These are phyloP conservation scores for Alternaria arborescens DNA, from an alignment of 2,329 filamentous ascomycete genomes.

Conservation along the genomic window DNA sequence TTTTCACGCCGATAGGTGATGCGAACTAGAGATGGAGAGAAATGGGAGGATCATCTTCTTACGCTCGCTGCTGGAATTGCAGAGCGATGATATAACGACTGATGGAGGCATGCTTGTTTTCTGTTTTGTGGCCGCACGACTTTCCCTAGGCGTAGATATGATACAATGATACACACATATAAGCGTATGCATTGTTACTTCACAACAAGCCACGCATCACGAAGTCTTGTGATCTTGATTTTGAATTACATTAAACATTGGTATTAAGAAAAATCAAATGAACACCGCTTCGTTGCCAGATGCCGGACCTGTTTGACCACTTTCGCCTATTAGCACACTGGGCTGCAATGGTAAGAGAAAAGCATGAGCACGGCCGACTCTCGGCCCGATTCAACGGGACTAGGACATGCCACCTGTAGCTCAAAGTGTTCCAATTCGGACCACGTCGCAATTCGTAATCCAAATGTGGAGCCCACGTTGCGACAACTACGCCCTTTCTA, in stretches of 20 bases:
- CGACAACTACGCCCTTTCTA: background rate
- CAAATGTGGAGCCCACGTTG: background rate
- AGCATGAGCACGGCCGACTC: background rate
- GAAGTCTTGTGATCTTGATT: background rate
- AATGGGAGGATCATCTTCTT: background rate
- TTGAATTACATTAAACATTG: background rate
- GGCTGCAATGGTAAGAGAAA: background rate
- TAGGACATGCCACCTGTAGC: background rate
- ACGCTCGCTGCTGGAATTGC: conserved; percentile 3
- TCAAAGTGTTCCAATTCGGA: background rate
- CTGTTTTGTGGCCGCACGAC: background rate
- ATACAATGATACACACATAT: background rate
- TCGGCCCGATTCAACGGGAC: background rate
- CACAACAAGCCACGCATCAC: background rate
- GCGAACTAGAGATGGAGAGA: background rate
- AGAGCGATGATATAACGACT: background rate
- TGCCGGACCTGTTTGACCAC: background rate
- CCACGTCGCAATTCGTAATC: background rate
- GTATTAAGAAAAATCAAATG: background rate
- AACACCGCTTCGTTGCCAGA: background rate
- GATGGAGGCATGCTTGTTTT: background rate
- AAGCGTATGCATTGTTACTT: background rate
- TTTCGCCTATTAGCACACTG: background rate
- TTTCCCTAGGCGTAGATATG: background rate
- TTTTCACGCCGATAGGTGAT: conserved; percentile 15